Base-by-base conservation (phyloP, 345 rosid species). In the Draba incana region DNA sequence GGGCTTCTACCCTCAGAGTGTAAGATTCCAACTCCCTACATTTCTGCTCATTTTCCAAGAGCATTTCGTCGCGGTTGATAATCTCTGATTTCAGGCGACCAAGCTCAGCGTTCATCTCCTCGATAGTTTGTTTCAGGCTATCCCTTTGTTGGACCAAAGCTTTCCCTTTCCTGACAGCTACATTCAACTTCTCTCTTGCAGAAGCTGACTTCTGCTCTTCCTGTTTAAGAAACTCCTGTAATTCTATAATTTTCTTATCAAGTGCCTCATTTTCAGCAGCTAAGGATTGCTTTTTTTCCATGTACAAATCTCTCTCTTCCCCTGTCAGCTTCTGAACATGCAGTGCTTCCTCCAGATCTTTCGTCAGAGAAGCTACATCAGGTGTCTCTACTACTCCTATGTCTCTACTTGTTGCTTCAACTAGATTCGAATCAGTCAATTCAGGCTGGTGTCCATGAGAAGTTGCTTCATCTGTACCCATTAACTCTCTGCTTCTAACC, bases 161-260 rank as follows among this genome's bases (percentile, higher is more conserved):
- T 81, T 94, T 94, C 59, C 99, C 97, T 87, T 94, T 94, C 76
- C 95, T 82, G 75, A 94, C 97, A 44, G 97, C 99, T 74, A 89
- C 85, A 68, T 84, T 89, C 80, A 94, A 66, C 80, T 91, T 94
- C 81, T 94, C 99, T 69, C 92, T 86, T 6, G 70, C 70, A 71
- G 96, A 84, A 64, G 82, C 79, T 51, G 89, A 84, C 79, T 84
- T 94, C 81, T 85, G 97, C 83, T 91, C 92, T 84, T 91, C 99
- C 79, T 82, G 90, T 59, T 62, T 67, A 64, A 87, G 89, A 27
- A 78, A 76, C 69, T 77, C 88, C 69, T 80, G 89, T 83, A 94
- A 74, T 75, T 86, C 91, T 52, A 72, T 58, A 47, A 69, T 82
- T 77, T 83, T 83, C 69, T 71, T 86, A 57, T 82, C 75, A 43